Evolutionary conservation across 352 stramenopile genomes (phyloP).

Genomic region (Pythium periplocum): DNA sequence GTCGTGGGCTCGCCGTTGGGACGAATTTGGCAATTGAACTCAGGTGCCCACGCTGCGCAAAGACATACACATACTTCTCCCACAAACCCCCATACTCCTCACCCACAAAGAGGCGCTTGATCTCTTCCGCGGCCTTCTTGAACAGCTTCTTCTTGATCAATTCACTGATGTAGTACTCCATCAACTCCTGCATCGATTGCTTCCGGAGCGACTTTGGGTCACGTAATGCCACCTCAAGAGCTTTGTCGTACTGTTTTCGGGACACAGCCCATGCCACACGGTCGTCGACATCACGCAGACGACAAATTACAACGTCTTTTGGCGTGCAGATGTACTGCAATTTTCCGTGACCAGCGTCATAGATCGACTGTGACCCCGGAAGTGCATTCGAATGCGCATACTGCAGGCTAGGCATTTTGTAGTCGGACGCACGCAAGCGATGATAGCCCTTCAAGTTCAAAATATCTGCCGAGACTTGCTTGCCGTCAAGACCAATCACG

Average conservation of each 20-base stretch:
- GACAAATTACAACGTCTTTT: slow-evolving; percentile 84
- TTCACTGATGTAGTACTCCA: slow-evolving; percentile 73
- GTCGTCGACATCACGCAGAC: slow-evolving; percentile 70
- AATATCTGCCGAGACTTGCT: slow-evolving; percentile 80
- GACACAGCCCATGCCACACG: slow-evolving; percentile 66
- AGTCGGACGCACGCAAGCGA: slow-evolving; percentile 67
- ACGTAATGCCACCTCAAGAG: slow-evolving; percentile 56
- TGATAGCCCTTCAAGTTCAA: slow-evolving; percentile 72
- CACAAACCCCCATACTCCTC: slow-evolving; percentile 65
- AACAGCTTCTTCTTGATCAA: slow-evolving; percentile 72
- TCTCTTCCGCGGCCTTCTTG: slow-evolving; percentile 65
- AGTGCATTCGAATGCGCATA: slow-evolving; percentile 13
- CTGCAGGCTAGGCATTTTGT: slow-evolving; percentile 74
- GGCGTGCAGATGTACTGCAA: slow-evolving; percentile 78
- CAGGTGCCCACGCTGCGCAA: slow-evolving; percentile 69
- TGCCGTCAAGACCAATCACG: slow-evolving; percentile 85
- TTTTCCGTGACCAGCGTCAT: slow-evolving; percentile 60
- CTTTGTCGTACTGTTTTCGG: slow-evolving; percentile 50
- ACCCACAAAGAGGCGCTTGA: slow-evolving; percentile 61
- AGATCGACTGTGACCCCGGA: slow-evolving; percentile 35
- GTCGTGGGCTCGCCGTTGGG: slow-evolving; percentile 59
- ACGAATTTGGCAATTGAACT: slow-evolving; percentile 67
- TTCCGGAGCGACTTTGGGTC: slow-evolving; percentile 50
- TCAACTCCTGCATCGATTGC: slow-evolving; percentile 53
- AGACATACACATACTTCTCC: slow-evolving; percentile 88